Percentiles rank a stretch among this genome's conserved stretches.
phyloP scores from a whole-genome alignment of 1,139 yeast species.

The Diutina catenulata region DNA sequence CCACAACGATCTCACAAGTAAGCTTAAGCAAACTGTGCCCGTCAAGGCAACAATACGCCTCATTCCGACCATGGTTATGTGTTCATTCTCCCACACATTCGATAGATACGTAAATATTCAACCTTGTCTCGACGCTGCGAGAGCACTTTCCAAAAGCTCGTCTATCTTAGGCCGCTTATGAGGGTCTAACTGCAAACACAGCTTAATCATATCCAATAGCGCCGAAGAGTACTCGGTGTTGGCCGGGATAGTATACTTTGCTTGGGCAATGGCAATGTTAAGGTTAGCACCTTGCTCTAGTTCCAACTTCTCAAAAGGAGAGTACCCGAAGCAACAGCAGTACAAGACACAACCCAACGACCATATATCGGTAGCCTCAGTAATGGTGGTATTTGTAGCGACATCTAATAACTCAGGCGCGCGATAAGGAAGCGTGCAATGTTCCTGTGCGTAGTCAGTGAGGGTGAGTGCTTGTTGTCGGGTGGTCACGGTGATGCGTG shows the following conservation, averaged over 20 bases:
- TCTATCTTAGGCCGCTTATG: slow-evolving; percentile 50
- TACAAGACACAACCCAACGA: slow-evolving; percentile 78
- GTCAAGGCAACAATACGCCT: too few species aligned
- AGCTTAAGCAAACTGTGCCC: too few species aligned
- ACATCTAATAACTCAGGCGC: slow-evolving; percentile 87
- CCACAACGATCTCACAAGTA: too few species aligned
- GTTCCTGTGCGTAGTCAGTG: slow-evolving; percentile 76
- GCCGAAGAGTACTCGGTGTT: slow-evolving; percentile 37
- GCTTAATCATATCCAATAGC: slow-evolving; percentile 41
- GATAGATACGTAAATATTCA: too few species aligned
- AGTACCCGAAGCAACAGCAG: slow-evolving; percentile 56
- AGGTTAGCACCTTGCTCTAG: slow-evolving; percentile 74
- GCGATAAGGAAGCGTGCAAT: slow-evolving; percentile 76
- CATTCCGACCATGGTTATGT: too few species aligned
- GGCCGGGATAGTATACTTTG: slow-evolving; percentile 53
- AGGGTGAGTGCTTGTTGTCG: slow-evolving; percentile 65
- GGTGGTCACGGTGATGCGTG: slow-evolving; percentile 40
- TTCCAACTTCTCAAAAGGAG: slow-evolving; percentile 84
- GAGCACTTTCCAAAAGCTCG: slow-evolving; percentile 32
- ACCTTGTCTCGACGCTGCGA: too few species aligned
- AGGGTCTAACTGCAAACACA: slow-evolving; percentile 54
- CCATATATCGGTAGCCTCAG: slow-evolving; percentile 82
- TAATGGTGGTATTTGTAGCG: slow-evolving; percentile 46
- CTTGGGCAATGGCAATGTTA: slow-evolving; percentile 64
- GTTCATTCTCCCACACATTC: too few species aligned